phyloP scores from a whole-genome alignment of 2,329 filamentous ascomycete species.

The Trichophyton simii region DNA sequence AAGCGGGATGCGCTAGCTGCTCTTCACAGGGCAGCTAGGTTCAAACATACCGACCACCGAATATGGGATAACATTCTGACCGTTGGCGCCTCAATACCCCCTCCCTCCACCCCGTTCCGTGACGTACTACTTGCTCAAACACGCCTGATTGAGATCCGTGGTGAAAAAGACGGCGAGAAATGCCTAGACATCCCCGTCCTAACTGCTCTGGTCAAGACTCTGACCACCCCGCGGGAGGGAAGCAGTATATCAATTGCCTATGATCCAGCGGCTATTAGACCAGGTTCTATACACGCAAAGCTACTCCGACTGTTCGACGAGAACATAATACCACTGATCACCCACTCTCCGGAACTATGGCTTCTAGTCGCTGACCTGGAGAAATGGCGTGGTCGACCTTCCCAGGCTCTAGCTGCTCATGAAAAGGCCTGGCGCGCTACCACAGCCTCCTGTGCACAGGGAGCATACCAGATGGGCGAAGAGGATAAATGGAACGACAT shows the following conservation, averaged over 20 bases:
- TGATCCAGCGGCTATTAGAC: slow-evolving; percentile 26
- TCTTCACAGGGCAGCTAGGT: slow-evolving; percentile 71
- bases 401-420: slow-evolving; percentile 63
- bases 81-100: slow-evolving; percentile 63
- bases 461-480: slow-evolving; percentile 40
- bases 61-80: slow-evolving; percentile 97
- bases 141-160: slow-evolving; percentile 62
- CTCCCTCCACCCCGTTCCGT: slow-evolving; percentile 50
- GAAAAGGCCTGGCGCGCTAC: slow-evolving; percentile 79
- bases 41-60: slow-evolving; percentile 75
- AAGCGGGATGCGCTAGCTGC: slow-evolving; percentile 66
- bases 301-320: slow-evolving; percentile 63
- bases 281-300: slow-evolving; percentile 39
- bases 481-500: slow-evolving; percentile 57
- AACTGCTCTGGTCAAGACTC: slow-evolving; percentile 57
- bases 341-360: slow-evolving; percentile 65
- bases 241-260: slow-evolving; percentile 12
- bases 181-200: slow-evolving; percentile 66
- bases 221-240: slow-evolving; percentile 35
- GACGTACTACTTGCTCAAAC: slow-evolving; percentile 66
- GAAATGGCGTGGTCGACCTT: slow-evolving; percentile 58
- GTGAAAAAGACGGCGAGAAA: slow-evolving; percentile 54
- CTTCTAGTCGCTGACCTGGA: slow-evolving; percentile 57
- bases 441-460: slow-evolving; percentile 38
- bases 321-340: slow-evolving; percentile 70